phyloP scores from a whole-genome alignment of 192 early-diverging fungal genomes.

The Allomyces javanicus region DNA sequence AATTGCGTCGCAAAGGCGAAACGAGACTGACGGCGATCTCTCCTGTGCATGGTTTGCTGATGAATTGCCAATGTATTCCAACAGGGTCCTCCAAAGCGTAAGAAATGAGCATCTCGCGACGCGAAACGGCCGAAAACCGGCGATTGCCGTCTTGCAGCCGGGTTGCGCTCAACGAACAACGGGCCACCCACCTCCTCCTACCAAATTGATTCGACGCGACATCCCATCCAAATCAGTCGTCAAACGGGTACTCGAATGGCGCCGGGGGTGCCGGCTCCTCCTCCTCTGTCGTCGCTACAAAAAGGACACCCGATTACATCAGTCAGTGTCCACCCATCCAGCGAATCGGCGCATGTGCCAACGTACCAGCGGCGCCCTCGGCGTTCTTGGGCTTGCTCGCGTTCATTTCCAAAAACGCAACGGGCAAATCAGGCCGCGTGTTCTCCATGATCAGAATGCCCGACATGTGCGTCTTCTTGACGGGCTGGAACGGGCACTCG shows the following conservation, averaged over 20 bases:
- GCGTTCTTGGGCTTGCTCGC: constrained; percentile 14
- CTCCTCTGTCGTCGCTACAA: constrained; percentile 26
- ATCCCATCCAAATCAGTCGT: constrained; percentile 13
- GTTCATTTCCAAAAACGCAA: constrained; percentile 50
- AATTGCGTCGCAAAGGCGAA: too few relatives aligned
- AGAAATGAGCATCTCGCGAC: too few relatives aligned
- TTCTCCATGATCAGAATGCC: constrained; percentile 82
- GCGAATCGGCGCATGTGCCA: background rate
- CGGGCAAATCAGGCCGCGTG: constrained; percentile 50
- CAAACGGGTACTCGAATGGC: constrained; percentile 70
- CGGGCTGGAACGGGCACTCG: constrained; percentile 68
- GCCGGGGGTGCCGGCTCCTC: constrained; percentile 48
- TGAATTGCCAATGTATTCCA: too few relatives aligned
- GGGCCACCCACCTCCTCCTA: too few relatives aligned
- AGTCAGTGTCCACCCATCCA: background rate
- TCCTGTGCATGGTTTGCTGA: too few relatives aligned
- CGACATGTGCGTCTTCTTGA: constrained; percentile 44
- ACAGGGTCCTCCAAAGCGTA: too few relatives aligned
- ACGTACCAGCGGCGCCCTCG: constrained; percentile 4
- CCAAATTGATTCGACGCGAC: too few relatives aligned
- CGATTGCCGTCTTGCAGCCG: too few relatives aligned
- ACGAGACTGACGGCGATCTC: too few relatives aligned
- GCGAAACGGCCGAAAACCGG: too few relatives aligned
- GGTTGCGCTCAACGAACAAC: too few relatives aligned
- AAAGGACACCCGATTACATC: constrained; percentile 9